Percentiles rank a stretch among this genome's conserved stretches.
Conservation (phyloP, 1,284 basidiomycete species). For the Ceratobasidium sp. region DNA sequence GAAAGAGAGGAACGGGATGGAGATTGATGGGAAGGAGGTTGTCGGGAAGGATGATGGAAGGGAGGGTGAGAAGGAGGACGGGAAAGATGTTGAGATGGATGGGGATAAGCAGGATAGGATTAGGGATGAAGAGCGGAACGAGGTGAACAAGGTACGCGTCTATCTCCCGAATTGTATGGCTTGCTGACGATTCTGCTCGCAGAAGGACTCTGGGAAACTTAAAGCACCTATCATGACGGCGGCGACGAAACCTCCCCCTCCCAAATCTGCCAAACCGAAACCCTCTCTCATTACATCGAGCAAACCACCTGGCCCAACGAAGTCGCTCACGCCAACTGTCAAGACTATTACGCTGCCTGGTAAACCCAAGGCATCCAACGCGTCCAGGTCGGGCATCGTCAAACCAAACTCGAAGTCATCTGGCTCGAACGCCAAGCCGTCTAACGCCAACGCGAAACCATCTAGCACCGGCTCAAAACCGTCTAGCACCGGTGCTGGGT, state of each 20-base stretch:
- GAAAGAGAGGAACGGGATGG: no score
- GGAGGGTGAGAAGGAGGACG: not conserved
- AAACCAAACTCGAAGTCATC: not conserved
- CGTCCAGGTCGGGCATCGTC: no score
- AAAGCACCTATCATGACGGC: not conserved
- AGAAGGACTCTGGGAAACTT: not conserved
- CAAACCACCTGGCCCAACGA: not conserved
- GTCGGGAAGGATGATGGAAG: not conserved
- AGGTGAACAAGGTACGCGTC: conserved; percentile 1
- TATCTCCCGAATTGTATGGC: not conserved
- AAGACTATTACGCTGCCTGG: conserved; percentile 9
- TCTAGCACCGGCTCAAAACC: not conserved
- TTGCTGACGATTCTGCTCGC: not conserved
- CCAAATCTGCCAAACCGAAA: conserved; percentile 9
- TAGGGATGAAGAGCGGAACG: conserved; percentile 3
- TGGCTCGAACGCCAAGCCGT: not conserved
- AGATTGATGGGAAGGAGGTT: not conserved
- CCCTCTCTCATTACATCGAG: not conserved
- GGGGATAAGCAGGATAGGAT: not conserved
- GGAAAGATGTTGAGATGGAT: conserved; percentile 31
- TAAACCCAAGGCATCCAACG: conserved; percentile 2
- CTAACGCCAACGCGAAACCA: no score
- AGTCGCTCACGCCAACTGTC: conserved; percentile 30
- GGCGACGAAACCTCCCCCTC: conserved; percentile 4
- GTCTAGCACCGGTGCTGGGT: not conserved